Conservation (phyloP, 2,329 filamentous ascomycete genomes). For the Talaromyces albobiverticillius region DNA sequence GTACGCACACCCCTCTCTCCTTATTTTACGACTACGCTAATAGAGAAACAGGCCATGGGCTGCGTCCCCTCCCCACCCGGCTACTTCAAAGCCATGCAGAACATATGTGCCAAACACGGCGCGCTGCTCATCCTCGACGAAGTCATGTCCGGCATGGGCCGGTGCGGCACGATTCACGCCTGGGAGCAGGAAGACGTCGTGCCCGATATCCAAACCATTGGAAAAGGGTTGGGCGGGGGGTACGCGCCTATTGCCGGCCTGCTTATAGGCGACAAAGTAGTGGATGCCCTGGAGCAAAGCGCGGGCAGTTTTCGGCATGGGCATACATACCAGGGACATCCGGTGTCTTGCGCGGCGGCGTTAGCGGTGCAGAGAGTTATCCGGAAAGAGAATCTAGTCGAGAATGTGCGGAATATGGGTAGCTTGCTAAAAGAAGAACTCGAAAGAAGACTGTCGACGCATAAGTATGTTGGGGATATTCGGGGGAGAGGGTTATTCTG, state of each 20-base stretch:
- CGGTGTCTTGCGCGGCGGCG: conserved; percentile 56
- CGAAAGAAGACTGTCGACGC: conserved; percentile 40
- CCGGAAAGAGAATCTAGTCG: conserved; percentile 54
- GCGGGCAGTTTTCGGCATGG: conserved; percentile 55
- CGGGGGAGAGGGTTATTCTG: conserved; percentile 59
- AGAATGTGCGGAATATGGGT: conserved; percentile 58
- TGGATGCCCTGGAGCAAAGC: conserved; percentile 47
- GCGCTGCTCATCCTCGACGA: conserved; percentile 77
- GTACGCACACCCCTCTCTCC: conserved; percentile 43
- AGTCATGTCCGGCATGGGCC: conserved; percentile 65
- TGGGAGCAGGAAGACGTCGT: conserved; percentile 59
- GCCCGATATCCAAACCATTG: conserved; percentile 60
- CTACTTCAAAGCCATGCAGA: conserved; percentile 67
- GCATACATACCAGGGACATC: conserved; percentile 61
- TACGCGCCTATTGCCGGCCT: conserved; percentile 56
- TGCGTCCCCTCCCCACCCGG: conserved; percentile 65
- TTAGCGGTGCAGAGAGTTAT: conserved; percentile 63
- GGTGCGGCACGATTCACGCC: conserved; percentile 57
- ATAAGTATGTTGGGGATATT: conserved; percentile 56
- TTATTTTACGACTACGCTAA: neutral
- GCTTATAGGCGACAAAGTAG: conserved; percentile 50
- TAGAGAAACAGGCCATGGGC: conserved; percentile 56
- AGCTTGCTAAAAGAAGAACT: conserved; percentile 40
- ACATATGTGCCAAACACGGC: conserved; percentile 67
- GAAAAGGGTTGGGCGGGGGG: conserved; percentile 59